Evolutionary conservation across 768 basidiomycete species (phyloP), one percentile per base, ranked within the genome.

Genomic region (Daedaleopsis sinensis): DNA sequence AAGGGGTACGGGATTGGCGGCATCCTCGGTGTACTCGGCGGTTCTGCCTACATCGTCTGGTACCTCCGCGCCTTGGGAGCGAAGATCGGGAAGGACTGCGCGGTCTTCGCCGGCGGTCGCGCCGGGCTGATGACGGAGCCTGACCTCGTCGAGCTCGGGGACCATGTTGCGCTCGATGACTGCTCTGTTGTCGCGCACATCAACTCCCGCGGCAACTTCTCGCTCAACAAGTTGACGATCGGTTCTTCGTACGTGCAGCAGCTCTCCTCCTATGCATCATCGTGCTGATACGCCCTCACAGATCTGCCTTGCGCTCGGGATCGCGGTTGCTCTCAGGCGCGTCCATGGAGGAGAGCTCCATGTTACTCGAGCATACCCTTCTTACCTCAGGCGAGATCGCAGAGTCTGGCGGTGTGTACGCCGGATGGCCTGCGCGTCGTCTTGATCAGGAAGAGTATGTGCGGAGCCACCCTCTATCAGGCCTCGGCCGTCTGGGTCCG

Each of bases 181-280:
- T 81, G 79, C 56, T 80, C 79, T 5, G 79, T 82, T 5, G 81
- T 82, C n/a, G 77, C 79, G 8, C 80, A 81, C 60, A 77, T 82
- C 71, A 81, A 81, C 63, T 80, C 80, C 11, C 72, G 80, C 54
- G 81, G 80, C n/a, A 74, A 76, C 52, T 82, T 82, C 63, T 72
- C 79, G 5, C 68, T 81, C 38, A 80, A 81, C 67, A 64, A 65
- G 5, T 70, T 81, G 48, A 77, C 75, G 53, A 77, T 82, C 52
- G 79, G 74, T 8, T 68, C 77, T 12, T 39, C 61, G 77, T 77
- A 72, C 74, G 62, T 51, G 65, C 66, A 3, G 24, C 3, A 23
- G 16, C 6, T 1, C 2, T 42, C 10, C 5, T 46, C 4, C 37
- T 12, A 16, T 23, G 38, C 1, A 19, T 1, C 15, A 9, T 6